Evolutionary conservation across 192 early-diverging fungal species (phyloP), one percentile per base, ranked within the genome.

Genomic region (Backusella tarrabulga): DNA sequence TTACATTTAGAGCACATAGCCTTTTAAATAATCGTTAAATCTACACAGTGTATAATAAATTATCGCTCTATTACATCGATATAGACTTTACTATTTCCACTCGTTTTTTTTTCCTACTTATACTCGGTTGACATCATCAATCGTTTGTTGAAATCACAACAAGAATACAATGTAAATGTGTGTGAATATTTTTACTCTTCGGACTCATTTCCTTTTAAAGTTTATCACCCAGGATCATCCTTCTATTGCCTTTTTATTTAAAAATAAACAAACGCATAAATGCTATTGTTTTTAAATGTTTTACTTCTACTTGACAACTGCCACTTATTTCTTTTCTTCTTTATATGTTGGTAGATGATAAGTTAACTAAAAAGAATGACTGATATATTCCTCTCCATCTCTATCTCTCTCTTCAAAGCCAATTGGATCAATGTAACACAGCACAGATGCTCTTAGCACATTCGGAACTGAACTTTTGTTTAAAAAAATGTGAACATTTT

Each of bases 121-220:
- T 44, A 12, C 41, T 44, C 3, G 2, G 41, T 44, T 44, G 11
- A 3, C 11, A 44, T 44, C 41, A 15, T 15, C 14, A 15, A 44
- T 4, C 11, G 15, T 40, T 40, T 40, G 8, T 40, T 17, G 15
- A 17, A 14, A 44, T 44, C 42, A 44, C 14, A 44, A 17, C 42
- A 44, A 17, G 15, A 44, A 14, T 44, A 44, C 42, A 44, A 21
- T 54, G 19, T 54, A 23, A 21, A 21, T 26, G 52, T 56, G 52
- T 56, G 52, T 56, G 52, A 56, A 56, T 56, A 56, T 56, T 56
- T 56, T 23, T 15, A 23, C 21, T 21, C n/a, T 56, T 56, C 52
- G 52, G 52, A 56, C 21, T 56, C 52, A 56, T 56, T 56, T 56
- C 52, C 52, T 56, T 56, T 56, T 56, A 56, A 56, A 56, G 52